phyloP scores from a whole-genome alignment of 2,329 filamentous ascomycete species.

The Fusarium heterosporum region DNA sequence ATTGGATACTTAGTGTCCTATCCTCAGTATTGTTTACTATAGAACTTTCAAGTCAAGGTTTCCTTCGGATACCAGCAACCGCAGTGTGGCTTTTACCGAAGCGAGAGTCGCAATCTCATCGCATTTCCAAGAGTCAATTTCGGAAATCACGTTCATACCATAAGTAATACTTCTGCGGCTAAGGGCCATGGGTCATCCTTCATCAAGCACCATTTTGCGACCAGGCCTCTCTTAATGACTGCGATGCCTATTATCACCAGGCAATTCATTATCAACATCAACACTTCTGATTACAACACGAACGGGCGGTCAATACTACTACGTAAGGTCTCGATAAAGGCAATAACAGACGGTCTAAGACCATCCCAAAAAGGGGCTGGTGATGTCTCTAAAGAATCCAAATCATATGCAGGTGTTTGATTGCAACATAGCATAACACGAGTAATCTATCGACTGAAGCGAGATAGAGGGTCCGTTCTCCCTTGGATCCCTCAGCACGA shows the following conservation, averaged over 20 bases:
- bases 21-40: constrained; percentile 21
- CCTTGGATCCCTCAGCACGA: constrained; percentile 16
- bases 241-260: constrained; percentile 35
- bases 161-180: constrained; percentile 13
- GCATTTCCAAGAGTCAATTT: constrained; percentile 23
- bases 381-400: constrained; percentile 17
- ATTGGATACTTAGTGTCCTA: constrained; percentile 38
- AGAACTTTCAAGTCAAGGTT: constrained; percentile 33
- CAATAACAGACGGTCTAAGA: constrained; percentile 39
- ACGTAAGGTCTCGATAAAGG: constrained; percentile 13
- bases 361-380: constrained; percentile 33
- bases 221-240: constrained; percentile 16
- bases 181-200: constrained; percentile 9
- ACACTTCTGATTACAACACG: constrained; percentile 35
- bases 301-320: constrained; percentile 22
- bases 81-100: constrained; percentile 36
- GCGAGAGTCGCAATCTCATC: constrained; percentile 31
- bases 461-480: constrained; percentile 38
- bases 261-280: constrained; percentile 29
- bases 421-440: constrained; percentile 40
- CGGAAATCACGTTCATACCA: constrained; percentile 36
- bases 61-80: constrained; percentile 26
- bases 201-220: neutral
- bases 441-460: constrained; percentile 29
- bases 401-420: constrained; percentile 38